Evolutionary conservation across 1,284 basidiomycete genomes (phyloP).

Genomic region (Sparassis latifolia): DNA sequence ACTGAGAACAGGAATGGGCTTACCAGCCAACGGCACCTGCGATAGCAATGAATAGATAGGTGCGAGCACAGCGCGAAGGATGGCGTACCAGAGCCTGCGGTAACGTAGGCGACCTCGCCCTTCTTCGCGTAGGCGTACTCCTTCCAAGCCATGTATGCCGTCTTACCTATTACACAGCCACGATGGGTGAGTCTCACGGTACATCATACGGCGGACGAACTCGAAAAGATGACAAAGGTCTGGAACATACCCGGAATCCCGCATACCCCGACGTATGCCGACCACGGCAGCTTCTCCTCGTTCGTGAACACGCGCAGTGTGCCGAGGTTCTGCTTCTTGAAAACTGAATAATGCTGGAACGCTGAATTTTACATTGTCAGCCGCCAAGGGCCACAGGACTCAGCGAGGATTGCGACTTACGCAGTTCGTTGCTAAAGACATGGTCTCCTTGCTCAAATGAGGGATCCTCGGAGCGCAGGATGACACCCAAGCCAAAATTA

Average conservation of each 20-base stretch:
- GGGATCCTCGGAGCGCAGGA: conserved; percentile 37
- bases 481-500: conserved; percentile 32
- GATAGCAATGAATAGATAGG: not conserved
- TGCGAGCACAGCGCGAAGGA: not conserved
- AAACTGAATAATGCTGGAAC: conserved; percentile 20
- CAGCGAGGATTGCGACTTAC: conserved; percentile 11
- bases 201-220: no score
- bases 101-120: conserved; percentile 21
- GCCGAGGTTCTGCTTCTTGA: not conserved
- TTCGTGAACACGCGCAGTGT: conserved; percentile 15
- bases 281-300: conserved; percentile 24
- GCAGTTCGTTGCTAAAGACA: conserved; percentile 27
- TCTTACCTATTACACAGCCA: conserved; percentile 12
- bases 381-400: not conserved
- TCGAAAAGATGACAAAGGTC: no score
- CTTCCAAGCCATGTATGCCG: conserved; percentile 20
- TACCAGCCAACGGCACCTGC: conserved; percentile 12
- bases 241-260: conserved; percentile 23
- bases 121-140: conserved; percentile 16
- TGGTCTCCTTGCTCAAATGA: conserved; percentile 37
- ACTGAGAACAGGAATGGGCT: no score
- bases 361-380: conserved; percentile 6
- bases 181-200: not conserved
- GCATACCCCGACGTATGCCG: conserved; percentile 25
- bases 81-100: conserved; percentile 12